These are phyloP conservation scores for Trichosanthes cucumerina DNA, from an alignment of 306 rosid genomes.

Conservation along the genomic window DNA sequence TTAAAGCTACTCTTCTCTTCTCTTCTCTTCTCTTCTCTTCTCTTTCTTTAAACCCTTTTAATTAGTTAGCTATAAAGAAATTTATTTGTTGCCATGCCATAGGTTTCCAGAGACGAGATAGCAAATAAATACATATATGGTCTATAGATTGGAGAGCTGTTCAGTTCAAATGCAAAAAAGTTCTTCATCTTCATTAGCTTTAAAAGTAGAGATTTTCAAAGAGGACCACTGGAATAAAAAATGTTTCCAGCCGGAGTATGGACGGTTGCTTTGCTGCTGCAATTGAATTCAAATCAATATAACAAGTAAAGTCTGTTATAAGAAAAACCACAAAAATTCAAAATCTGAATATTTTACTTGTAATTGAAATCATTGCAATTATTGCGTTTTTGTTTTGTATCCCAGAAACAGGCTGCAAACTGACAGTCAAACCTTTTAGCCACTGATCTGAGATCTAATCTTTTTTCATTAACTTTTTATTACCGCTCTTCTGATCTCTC, in stretches of 20 bases:
- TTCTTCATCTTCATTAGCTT: background rate
- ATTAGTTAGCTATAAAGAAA: background rate
- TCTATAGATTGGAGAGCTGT: background rate
- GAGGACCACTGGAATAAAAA: background rate
- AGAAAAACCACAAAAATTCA: background rate
- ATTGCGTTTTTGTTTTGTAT: slow-evolving; percentile 2
- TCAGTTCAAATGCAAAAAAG: background rate
- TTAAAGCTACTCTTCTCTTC: too few species aligned
- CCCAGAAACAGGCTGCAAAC: background rate
- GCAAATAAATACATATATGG: slow-evolving; percentile 37
- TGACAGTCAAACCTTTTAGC: slow-evolving; percentile 6
- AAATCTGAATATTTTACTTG: background rate
- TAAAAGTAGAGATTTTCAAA: background rate
- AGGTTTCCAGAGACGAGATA: slow-evolving; percentile 18
- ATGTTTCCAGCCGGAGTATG: background rate
- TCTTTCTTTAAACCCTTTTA: slow-evolving; percentile 15
- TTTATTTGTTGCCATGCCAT: background rate
- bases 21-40: background rate
- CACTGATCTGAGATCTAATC: slow-evolving; percentile 11
- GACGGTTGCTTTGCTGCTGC: background rate
- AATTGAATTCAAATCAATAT: background rate
- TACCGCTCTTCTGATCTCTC: slow-evolving; percentile 12
- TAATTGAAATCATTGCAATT: slow-evolving; percentile 10
- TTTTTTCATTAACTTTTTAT: background rate
- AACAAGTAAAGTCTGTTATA: background rate